Base-by-base conservation (phyloP, 371 early-diverging fungal genomes). In the Rhizomucor miehei region DNA sequence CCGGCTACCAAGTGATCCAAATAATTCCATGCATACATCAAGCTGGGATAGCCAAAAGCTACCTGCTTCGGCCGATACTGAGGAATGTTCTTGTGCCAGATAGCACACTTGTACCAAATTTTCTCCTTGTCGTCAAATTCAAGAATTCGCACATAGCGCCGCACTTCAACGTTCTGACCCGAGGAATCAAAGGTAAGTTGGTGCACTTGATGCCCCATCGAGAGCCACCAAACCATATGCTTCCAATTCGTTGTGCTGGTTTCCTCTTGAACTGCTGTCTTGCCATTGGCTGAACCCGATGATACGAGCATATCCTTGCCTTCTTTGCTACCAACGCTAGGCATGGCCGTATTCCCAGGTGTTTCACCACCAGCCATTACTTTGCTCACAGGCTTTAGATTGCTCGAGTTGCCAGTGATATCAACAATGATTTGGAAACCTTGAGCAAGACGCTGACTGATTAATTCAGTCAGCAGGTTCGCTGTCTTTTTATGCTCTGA, bases 1-100 rank as follows among this genome's bases (percentile, higher is more conserved):
- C 97, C 98, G 8, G 90, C 82, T 2, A 94, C 85, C 16, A 91
- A 69, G 52, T 87, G 85, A 67, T 97, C 98, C 21, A 95, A 71
- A 43, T 89, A 91, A 60, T 96, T 98, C 99, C 99, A 98, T 34
- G 90, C 89, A 66, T 94, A 94, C 23, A 83, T 73, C 9, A 89
- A 56, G 13, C 77, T 68, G 5, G 97, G 91, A 62, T 93, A 95
- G 6, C 62, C 57, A 60, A 98, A 97, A 0, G 58, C 66, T 4
- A 89, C 67, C 0, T 53, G 65, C 38, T 85, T 74, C 0, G 71
- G 62, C 41, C 74, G 49, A 62, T 92, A 97, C 1, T 69, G 72
- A 3, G 66, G 57, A 47, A 75, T 67, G 57, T 86, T 70, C 63
- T 89, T 89, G 14, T 91, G 87, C 95, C 96, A 97, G n/a, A 98